Evolutionary conservation across 1,284 basidiomycete genomes (phyloP).

Genomic region (Rhodotorula sp.): DNA sequence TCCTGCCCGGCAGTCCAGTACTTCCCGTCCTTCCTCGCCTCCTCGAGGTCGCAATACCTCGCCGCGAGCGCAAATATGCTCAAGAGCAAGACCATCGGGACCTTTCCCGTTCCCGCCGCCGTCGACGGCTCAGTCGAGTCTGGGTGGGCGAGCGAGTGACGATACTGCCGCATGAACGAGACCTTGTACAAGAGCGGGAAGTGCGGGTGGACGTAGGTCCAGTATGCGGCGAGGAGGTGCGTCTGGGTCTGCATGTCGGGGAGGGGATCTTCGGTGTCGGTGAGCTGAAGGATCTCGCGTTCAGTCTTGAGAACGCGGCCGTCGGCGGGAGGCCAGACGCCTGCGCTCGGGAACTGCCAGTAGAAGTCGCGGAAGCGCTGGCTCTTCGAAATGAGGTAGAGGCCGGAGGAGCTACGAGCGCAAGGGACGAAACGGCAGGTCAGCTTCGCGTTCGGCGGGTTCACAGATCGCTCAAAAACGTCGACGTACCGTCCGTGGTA

Average conservation of each 20-base stretch:
- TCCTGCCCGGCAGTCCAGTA: slow-evolving; percentile 80
- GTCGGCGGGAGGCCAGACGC: slow-evolving; percentile 72
- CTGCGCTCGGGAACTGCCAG: slow-evolving; percentile 73
- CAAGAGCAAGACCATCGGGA: slow-evolving; percentile 67
- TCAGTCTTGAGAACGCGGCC: slow-evolving; percentile 47
- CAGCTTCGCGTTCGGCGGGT: slow-evolving; percentile 42
- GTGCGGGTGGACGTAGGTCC: slow-evolving; percentile 68
- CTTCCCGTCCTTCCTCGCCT: slow-evolving; percentile 54
- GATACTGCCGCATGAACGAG: slow-evolving; percentile 63
- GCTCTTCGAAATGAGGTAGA: slow-evolving; percentile 69
- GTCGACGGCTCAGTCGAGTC: slow-evolving; percentile 44
- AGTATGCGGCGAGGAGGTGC: slow-evolving; percentile 70
- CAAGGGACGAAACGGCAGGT: background rate
- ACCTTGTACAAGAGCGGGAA: slow-evolving; percentile 46
- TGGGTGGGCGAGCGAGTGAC: slow-evolving; percentile 43
- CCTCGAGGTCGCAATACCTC: slow-evolving; percentile 57
- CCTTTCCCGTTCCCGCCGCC: slow-evolving; percentile 45
- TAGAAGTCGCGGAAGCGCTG: slow-evolving; percentile 72
- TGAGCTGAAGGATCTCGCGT: slow-evolving; percentile 49
- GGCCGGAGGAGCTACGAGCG: slow-evolving; percentile 64
- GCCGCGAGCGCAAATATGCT: slow-evolving; percentile 74
- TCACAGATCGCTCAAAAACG: no score
- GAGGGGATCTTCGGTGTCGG: slow-evolving; percentile 49
- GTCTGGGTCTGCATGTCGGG: slow-evolving; percentile 59
- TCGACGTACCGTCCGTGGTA: slow-evolving; percentile 44